Evolutionary conservation across 2,329 filamentous ascomycete genomes (phyloP).

Genomic region (Trichophyton benhamiae): DNA sequence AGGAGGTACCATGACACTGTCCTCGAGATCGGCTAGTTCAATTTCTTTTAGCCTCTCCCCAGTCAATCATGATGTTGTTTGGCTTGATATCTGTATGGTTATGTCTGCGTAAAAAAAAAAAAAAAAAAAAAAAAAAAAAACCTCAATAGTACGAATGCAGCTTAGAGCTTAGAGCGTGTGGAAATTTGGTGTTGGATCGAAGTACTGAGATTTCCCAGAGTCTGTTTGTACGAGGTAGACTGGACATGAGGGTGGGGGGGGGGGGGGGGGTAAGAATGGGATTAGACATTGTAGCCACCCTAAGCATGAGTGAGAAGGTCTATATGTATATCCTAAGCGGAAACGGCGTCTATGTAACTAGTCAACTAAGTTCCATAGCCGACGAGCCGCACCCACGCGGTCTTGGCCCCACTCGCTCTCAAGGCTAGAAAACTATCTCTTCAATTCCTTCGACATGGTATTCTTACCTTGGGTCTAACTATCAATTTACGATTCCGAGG

Average conservation of each 20-base stretch:
- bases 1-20: conserved; percentile 14
- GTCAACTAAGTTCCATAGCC: too few relatives aligned
- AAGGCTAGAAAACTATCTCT: too few relatives aligned
- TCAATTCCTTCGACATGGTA: too few relatives aligned
- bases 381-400: too few relatives aligned
- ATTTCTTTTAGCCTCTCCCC: conserved; percentile 15
- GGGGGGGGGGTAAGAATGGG: too few relatives aligned
- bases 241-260: neutral
- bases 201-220: neutral
- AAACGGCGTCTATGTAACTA: too few relatives aligned
- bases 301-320: too few relatives aligned
- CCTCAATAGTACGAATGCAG: neutral
- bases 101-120: neutral
- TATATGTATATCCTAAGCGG: too few relatives aligned
- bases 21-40: conserved; percentile 21
- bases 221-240: neutral
- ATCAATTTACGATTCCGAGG: neutral
- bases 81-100: neutral
- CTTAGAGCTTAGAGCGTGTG: neutral
- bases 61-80: conserved; percentile 13
- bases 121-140: too few relatives aligned
- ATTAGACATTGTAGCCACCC: neutral
- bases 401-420: too few relatives aligned
- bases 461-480: neutral
- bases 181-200: neutral